phyloP scores from a whole-genome alignment of 2,329 filamentous ascomycete genomes.

The Ramularia endophylla region DNA sequence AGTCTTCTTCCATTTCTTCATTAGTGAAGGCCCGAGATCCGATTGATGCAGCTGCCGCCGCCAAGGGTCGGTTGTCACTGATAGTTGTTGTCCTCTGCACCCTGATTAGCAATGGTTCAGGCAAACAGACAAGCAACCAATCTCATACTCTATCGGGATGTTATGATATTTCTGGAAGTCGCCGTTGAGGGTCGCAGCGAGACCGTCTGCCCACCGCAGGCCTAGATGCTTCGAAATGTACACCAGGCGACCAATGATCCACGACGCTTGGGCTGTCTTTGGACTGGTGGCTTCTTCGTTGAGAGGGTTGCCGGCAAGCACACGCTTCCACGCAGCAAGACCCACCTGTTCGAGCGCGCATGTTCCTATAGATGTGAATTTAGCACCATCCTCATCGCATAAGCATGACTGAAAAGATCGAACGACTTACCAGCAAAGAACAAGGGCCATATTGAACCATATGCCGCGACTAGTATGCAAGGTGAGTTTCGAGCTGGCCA shows the following conservation, averaged over 20 bases:
- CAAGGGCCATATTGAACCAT: constrained; percentile 28
- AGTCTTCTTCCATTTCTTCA: constrained; percentile 6
- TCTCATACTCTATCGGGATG: constrained; percentile 8
- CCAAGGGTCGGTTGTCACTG: no score
- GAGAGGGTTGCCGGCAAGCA: constrained; percentile 6
- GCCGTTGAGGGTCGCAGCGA: constrained; percentile 25
- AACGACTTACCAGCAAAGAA: constrained; percentile 27
- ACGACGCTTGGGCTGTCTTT: constrained; percentile 21
- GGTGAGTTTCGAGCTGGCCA: constrained; percentile 18
- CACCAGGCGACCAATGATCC: constrained; percentile 28
- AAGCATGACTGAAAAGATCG: no score
- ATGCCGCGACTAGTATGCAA: constrained; percentile 25
- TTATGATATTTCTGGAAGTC: constrained; percentile 22
- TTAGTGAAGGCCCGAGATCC: not conserved
- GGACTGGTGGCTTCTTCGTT: constrained; percentile 11
- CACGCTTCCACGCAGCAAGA: constrained; percentile 7
- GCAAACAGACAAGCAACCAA: no score
- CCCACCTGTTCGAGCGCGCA: constrained; percentile 27
- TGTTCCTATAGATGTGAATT: no score
- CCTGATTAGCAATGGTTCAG: no score
- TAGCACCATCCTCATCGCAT: no score
- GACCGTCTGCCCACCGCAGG: constrained; percentile 27
- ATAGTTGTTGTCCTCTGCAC: no score
- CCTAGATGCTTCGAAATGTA: constrained; percentile 25
- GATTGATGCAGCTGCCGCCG: no score